Percentiles rank a stretch among this genome's conserved stretches.
Evolutionary conservation across 1,139 yeast genomes (phyloP).

Genomic region (Scheffersomyces insectosa): DNA sequence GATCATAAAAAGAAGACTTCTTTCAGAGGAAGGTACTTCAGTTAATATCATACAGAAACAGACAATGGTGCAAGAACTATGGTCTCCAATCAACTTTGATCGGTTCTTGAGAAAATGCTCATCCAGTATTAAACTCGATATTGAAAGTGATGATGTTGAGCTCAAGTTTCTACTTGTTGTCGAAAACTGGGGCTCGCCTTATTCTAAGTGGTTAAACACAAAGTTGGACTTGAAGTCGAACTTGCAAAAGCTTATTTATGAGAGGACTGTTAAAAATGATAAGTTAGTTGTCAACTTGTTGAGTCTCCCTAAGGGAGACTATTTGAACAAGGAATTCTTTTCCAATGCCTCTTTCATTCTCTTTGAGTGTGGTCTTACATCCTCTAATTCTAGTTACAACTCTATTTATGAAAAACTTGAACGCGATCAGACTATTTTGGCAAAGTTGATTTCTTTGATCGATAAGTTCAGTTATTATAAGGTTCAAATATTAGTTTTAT

Average conservation of each 20-base stretch:
- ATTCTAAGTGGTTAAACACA: constrained; percentile 48
- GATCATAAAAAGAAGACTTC: constrained; percentile 12
- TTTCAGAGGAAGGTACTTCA: constrained; percentile 5
- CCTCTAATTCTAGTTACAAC: constrained; percentile 13
- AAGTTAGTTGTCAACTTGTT: constrained; percentile 28
- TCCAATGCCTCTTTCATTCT: constrained; percentile 39
- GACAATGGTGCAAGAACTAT: constrained; percentile 37
- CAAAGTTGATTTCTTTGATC: constrained; percentile 39
- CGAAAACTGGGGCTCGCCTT: constrained; percentile 43
- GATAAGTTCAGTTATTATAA: constrained; percentile 34
- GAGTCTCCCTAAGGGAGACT: constrained; percentile 40
- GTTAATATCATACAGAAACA: constrained; percentile 20
- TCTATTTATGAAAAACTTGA: constrained; percentile 30
- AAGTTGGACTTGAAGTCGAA: constrained; percentile 37
- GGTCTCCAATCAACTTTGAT: constrained; percentile 41
- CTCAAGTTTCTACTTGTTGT: constrained; percentile 41
- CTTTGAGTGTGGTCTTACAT: constrained; percentile 47
- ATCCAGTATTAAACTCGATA: constrained; percentile 20
- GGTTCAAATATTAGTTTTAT: constrained; percentile 38
- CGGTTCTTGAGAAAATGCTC: constrained; percentile 25
- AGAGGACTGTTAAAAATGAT: constrained; percentile 21
- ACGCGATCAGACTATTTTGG: constrained; percentile 37
- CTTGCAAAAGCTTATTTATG: constrained; percentile 27
- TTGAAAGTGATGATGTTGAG: constrained; percentile 19
- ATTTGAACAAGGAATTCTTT: constrained; percentile 38